phyloP scores from a whole-genome alignment of 169 alveolate genomes.

The Eimeria praecox region DNA sequence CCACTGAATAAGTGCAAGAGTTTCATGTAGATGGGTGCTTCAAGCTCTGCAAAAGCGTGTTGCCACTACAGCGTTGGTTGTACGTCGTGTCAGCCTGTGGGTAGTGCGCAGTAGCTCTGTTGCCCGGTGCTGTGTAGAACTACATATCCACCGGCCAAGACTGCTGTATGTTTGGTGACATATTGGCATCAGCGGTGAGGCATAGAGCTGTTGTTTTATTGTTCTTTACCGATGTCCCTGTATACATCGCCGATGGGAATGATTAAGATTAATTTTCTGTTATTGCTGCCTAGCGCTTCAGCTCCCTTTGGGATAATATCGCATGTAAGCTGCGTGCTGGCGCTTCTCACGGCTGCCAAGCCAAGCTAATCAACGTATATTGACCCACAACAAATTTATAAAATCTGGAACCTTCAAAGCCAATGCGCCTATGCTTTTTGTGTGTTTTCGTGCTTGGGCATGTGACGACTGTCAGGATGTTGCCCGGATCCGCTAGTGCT shows the following conservation, averaged over 20 bases:
- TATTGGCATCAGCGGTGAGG: not conserved
- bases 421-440: too few species aligned
- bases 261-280: too few species aligned
- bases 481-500: not conserved
- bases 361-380: not conserved
- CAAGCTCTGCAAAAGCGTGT: too few species aligned
- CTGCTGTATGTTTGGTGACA: not conserved
- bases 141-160: not conserved
- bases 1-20: too few species aligned
- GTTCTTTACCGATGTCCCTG: not conserved
- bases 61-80: not conserved
- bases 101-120: not conserved
- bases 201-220: not conserved
- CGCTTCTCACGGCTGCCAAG: not conserved
- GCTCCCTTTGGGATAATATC: not conserved
- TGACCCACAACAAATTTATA: not conserved
- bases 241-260: not conserved
- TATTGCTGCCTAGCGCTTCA: not conserved
- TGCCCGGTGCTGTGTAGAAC: not conserved
- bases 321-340: not conserved
- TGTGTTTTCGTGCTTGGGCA: too few species aligned
- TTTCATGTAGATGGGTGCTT: too few species aligned
- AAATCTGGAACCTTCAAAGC: too few species aligned
- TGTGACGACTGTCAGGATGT: too few species aligned
- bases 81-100: not conserved